These are phyloP conservation scores for Brasilioporus rufonigricans DNA, from an alignment of 768 basidiomycete genomes.

Conservation along the genomic window DNA sequence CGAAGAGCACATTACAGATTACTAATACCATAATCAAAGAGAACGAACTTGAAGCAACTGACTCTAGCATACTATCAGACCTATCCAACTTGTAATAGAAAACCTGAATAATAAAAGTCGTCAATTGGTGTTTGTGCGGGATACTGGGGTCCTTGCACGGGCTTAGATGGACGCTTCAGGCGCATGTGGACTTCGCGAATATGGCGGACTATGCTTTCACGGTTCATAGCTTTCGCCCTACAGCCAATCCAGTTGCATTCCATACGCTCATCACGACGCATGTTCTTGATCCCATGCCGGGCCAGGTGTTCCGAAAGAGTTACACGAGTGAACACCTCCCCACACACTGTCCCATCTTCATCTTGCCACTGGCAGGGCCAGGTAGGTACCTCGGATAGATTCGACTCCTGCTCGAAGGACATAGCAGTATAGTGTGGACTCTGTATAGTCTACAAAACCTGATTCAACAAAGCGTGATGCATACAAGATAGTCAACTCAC, in stretches of 20 bases:
- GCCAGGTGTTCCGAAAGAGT: conserved; percentile 13
- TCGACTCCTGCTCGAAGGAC: not conserved
- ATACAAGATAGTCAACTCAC: not conserved
- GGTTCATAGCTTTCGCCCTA: conserved; percentile 10
- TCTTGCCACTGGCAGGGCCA: conserved; percentile 6
- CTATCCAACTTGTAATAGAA: no score
- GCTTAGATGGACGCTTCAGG: conserved; percentile 5
- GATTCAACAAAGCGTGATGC: not conserved
- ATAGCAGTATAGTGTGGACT: not conserved
- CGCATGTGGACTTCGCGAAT: conserved; percentile 13
- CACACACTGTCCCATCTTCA: conserved; percentile 1
- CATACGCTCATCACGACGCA: not conserved
- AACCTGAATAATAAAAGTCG: not conserved
- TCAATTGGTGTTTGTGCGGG: not conserved
- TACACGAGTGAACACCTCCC: not conserved
- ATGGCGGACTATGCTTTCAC: conserved; percentile 22
- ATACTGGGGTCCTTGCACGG: no score
- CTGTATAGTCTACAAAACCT: not conserved
- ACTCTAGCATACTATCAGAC: no score
- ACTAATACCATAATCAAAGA: no score
- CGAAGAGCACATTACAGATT: no score
- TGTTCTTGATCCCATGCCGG: conserved; percentile 12
- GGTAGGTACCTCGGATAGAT: no score
- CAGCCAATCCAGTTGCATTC: conserved; percentile 17
- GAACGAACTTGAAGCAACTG: no score